Evolutionary conservation across 1,139 yeast genomes (phyloP), one percentile per base, ranked within the genome.

Genomic region (Yueomyces sp.): DNA sequence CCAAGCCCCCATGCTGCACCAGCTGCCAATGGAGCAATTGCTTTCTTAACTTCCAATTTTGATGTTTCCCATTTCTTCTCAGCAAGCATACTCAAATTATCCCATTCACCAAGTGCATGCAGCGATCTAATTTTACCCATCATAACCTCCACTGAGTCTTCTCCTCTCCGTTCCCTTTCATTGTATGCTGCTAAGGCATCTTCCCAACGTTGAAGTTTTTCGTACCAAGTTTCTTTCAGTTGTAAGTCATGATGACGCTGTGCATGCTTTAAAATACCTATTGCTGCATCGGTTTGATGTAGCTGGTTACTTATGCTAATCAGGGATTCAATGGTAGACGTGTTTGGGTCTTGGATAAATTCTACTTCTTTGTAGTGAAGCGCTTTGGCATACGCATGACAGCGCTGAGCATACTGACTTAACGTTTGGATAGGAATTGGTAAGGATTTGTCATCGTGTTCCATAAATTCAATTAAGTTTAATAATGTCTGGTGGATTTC

Each of bases 1-100:
- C 91, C 91, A 40, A 91, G 69, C n/a, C 97, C 97, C 98, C 98
- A 91, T 1, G 97, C 86, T 0, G 98, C 97, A 2, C 97, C 97
- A 0, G 97, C 98, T 0, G 98, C 98, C 43, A 93, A 67, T 1
- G 98, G 98, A 1, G 98, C 97, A 51, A 93, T 89, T n/a, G 81
- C 76, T 47, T 95, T 69, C 54, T 80, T 75, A 41, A 78, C 78
- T 29, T 85, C 96, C 40, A 78, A 72, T 3, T 83, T 68, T 1
- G 95, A 76, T 38, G 70, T 70, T 30, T 68, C 70, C 98, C 98
- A 93, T 57, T 84, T 85, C 39, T 80, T 81, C 52, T 78, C 82
- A 0, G 97, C 96, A 44, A 91, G 68, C 48, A 81, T 84, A 8
- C 94, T 81, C 30, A 93, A 68, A 53, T 82, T 85, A 50, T 89